phyloP scores from a whole-genome alignment of 179 eudicot species.

The Corrigiola litoralis region DNA sequence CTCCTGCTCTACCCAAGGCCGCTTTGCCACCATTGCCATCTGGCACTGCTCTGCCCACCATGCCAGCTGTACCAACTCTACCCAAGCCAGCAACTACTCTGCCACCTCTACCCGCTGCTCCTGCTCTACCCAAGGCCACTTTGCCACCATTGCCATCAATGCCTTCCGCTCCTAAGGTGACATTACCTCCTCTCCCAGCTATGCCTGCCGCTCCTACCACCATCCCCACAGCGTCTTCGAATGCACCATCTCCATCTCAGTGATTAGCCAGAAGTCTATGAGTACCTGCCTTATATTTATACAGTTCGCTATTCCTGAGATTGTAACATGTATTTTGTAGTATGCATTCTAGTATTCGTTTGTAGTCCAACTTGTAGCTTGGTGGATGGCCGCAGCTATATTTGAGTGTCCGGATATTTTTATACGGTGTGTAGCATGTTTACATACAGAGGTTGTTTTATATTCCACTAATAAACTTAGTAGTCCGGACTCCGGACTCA shows the following conservation, averaged over 20 bases:
- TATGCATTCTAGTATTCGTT: too few species aligned
- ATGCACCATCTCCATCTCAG: conserved; percentile 23
- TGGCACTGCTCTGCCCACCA: background rate
- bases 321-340: background rate
- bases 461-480: too few species aligned
- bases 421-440: too few species aligned
- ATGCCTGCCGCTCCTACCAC: conserved; percentile 7
- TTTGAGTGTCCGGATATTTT: too few species aligned
- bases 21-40: background rate
- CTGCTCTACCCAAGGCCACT: conserved; percentile 11
- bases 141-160: conserved; percentile 18
- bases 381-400: too few species aligned
- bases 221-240: conserved; percentile 10
- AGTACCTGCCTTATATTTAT: too few species aligned
- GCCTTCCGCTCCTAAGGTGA: conserved; percentile 12
- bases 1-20: conserved; percentile 4
- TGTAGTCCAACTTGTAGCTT: too few species aligned
- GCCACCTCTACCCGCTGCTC: conserved; percentile 12
- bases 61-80: background rate
- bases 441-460: too few species aligned
- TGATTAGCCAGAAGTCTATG: background rate
- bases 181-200: conserved; percentile 18
- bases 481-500: too few species aligned
- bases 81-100: conserved; percentile 7
- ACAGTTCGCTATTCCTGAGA: too few species aligned